Evolutionary conservation across 306 rosid genomes (phyloP), one percentile per base, ranked within the genome.

Genomic region (Malus sieversii): DNA sequence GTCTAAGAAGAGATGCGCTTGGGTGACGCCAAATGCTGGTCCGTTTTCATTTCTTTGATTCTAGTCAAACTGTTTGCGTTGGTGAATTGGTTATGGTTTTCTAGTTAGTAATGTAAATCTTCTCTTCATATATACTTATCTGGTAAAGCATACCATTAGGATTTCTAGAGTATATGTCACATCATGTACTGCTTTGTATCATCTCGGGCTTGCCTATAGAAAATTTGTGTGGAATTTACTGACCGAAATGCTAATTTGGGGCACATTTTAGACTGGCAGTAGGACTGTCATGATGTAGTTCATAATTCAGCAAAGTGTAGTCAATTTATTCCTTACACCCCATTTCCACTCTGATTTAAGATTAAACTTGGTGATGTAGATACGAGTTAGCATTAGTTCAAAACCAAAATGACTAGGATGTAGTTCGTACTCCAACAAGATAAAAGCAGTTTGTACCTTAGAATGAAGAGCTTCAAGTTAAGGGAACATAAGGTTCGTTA

Each of bases 11-110:
- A 86, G 91, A 71, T 91, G 97, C 85, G 79, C 95, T 40, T 91
- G 97, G 97, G 89, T 91, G 84, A 91, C 97, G 27, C 88, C 97
- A 59, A 91, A 91, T 84, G 79, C 95, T 33, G 97, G 97, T 91
- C 70, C 22, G 92, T 87, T 78, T 68, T 46, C 71, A 23, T 66
- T 83, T 68, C 64, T 61, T 70, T 81, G 40, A 55, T n/a, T 63
- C n/a, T 18, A 15, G n/a, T 52, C 2, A 4, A 45, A 15, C 1
- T 3, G 1, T 23, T 32, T 33, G 15, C 59, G 55, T 51, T 51
- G 42, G 14, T 53, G 65, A 61, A 45, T 60, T 48, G 45, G 12
- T 38, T 52, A 35, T 51, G 22, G 9, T 30, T 62, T 72, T 22
- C 14, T 46, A 8, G 12, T 70, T 10, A 15, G 60, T 51, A 6